phyloP scores from a whole-genome alignment of 23 red algal species.

The Gracilariopsis chorda region DNA sequence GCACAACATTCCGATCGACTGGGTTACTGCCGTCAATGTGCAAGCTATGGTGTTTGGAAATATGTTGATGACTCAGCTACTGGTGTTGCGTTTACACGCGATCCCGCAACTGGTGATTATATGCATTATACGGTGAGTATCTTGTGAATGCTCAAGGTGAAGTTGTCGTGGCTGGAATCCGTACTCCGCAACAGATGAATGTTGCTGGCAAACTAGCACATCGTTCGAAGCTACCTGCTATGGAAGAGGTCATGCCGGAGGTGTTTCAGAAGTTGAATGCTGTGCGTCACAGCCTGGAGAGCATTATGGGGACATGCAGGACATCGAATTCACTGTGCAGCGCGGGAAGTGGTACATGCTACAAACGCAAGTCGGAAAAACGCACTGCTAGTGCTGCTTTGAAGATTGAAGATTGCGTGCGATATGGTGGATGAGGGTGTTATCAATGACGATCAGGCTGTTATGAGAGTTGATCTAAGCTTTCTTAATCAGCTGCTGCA shows the following conservation, averaged over 20 bases:
- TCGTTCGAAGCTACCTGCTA: slow-evolving; percentile 34
- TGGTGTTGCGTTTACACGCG: slow-evolving; percentile 60
- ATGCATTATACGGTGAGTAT: slow-evolving; percentile 61
- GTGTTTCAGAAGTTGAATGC: slow-evolving; percentile 39
- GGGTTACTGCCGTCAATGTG: slow-evolving; percentile 53
- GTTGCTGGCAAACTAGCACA: slow-evolving; percentile 28
- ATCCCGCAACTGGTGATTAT: slow-evolving; percentile 51
- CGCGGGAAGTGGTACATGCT: slow-evolving; percentile 47
- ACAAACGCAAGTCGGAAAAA: slow-evolving; percentile 47
- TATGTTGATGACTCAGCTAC: slow-evolving; percentile 32
- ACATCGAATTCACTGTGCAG: slow-evolving; percentile 64
- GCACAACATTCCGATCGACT: slow-evolving; percentile 38
- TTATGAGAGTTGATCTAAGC: slow-evolving; percentile 46
- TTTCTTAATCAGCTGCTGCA: slow-evolving; percentile 44
- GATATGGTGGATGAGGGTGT: slow-evolving; percentile 61
- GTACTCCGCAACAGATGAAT: slow-evolving; percentile 45
- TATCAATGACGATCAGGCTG: slow-evolving; percentile 49
- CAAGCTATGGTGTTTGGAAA: slow-evolving; percentile 78
- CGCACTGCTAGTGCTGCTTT: slow-evolving; percentile 57
- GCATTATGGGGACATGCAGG: slow-evolving; percentile 57
- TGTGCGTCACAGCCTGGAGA: slow-evolving; percentile 49
- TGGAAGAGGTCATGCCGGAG: slow-evolving; percentile 50
- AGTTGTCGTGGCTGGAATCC: slow-evolving; percentile 68
- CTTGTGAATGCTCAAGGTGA: slow-evolving; percentile 69
- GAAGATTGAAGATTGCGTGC: slow-evolving; percentile 58